A percentile compares a stretch with the other conserved stretches of the same genome.
These are phyloP conservation scores for Elymus sibiricus DNA, from an alignment of 176 grass and related monocot species.

Conservation along the genomic window DNA sequence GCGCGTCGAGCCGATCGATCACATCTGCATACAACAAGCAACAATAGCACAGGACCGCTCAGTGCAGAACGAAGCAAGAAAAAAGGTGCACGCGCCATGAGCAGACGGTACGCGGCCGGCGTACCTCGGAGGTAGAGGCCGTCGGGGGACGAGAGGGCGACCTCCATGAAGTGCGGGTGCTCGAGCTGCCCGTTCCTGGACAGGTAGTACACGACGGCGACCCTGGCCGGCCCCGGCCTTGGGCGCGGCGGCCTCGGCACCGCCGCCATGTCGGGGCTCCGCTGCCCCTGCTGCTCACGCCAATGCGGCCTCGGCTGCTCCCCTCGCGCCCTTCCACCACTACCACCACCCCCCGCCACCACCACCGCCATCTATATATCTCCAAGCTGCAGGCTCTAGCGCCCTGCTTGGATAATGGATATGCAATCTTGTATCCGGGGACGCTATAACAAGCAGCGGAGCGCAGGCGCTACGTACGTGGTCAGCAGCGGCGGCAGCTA, in stretches of 20 bases:
- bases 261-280: conserved; percentile 50
- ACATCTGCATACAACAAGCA: conserved; percentile 44
- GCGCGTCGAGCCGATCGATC: conserved; percentile 62
- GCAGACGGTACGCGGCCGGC: not conserved
- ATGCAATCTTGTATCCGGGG: not conserved
- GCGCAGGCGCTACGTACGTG: not conserved
- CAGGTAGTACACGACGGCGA: conserved; percentile 84
- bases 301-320: conserved; percentile 41
- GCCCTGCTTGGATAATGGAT: not conserved
- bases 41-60: not conserved
- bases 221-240: conserved; percentile 33
- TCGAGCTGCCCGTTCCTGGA: conserved; percentile 76
- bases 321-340: not conserved
- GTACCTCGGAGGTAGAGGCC: conserved; percentile 90
- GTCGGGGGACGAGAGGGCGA: conserved; percentile 41
- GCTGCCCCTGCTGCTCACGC: conserved; percentile 39
- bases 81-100: not conserved
- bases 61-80: not conserved
- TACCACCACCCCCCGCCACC: conserved; percentile 8
- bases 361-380: conserved; percentile 10
- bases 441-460: conserved; percentile 4
- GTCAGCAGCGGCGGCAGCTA: not conserved
- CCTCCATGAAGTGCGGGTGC: conserved; percentile 96
- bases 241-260: conserved; percentile 26
- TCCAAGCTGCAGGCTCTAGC: not conserved